Evolutionary conservation across 2,329 filamentous ascomycete genomes (phyloP).

Genomic region (Colletotrichum incanum): DNA sequence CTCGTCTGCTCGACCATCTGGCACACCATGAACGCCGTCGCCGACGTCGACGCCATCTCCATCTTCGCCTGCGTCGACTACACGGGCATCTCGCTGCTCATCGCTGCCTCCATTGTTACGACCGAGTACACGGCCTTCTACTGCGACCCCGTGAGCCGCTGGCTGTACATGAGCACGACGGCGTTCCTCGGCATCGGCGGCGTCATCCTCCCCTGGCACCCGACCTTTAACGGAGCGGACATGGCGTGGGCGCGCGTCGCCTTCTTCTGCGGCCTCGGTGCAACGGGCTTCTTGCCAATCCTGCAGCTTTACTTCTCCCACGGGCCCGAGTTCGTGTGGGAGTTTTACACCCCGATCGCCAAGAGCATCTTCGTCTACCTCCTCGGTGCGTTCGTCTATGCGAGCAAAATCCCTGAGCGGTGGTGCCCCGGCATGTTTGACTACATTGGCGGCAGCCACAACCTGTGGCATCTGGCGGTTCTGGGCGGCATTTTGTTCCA

Average conservation of each 20-base stretch:
- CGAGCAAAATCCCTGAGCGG: slow-evolving; percentile 91
- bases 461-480: slow-evolving; percentile 97
- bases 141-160: slow-evolving; percentile 91
- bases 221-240: slow-evolving; percentile 91
- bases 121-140: slow-evolving; percentile 99
- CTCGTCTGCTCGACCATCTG: slow-evolving; percentile 95
- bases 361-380: slow-evolving; percentile 93
- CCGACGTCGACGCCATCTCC: slow-evolving; percentile 89
- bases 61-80: slow-evolving; percentile 99
- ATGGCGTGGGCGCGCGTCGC: slow-evolving; percentile 94
- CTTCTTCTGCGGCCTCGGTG: slow-evolving; percentile 90
- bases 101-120: slow-evolving; percentile 96
- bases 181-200: slow-evolving; percentile 86
- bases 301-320: slow-evolving; percentile 86
- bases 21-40: slow-evolving; percentile 99
- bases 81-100: slow-evolving; percentile 94
- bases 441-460: slow-evolving; percentile 95
- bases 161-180: slow-evolving; percentile 88
- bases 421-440: slow-evolving; percentile 96
- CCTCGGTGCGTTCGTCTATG: slow-evolving; percentile 87
- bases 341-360: slow-evolving; percentile 89
- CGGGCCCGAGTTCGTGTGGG: slow-evolving; percentile 84
- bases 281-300: slow-evolving; percentile 91
- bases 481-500: slow-evolving; percentile 97
- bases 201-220: slow-evolving; percentile 95